Evolutionary conservation across 805 yeast genomes (phyloP).

Genomic region (Cyberlindnera xishuangbannaensis): DNA sequence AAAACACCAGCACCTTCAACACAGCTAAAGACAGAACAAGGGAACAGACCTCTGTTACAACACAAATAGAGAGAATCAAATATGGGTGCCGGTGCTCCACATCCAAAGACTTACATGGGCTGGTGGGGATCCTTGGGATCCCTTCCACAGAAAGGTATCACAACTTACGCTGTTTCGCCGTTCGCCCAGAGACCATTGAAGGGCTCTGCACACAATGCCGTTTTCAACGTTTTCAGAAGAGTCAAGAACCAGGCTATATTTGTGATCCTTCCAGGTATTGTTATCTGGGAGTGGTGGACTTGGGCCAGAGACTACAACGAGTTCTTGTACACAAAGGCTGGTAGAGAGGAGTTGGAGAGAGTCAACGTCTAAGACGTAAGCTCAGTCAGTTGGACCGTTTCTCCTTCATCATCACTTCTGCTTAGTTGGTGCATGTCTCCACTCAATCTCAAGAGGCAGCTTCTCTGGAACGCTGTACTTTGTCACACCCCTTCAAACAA

Average conservation of each 20-base stretch:
- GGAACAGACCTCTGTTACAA: too few species aligned
- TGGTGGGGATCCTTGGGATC: constrained; percentile 96
- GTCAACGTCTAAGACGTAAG: constrained; percentile 37
- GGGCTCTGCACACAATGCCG: constrained; percentile 77
- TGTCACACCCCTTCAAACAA: too few species aligned
- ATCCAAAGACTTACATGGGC: constrained; percentile 80
- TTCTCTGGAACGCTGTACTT: too few species aligned
- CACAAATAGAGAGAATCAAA: too few species aligned
- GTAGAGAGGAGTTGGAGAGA: constrained; percentile 88
- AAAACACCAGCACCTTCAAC: constrained; percentile 4
- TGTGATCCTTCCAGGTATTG: constrained; percentile 68
- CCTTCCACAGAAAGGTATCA: constrained; percentile 81
- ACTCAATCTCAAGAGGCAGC: too few species aligned
- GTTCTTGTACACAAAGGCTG: constrained; percentile 94
- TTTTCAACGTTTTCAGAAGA: constrained; percentile 94
- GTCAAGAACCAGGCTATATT: constrained; percentile 77
- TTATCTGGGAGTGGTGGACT: constrained; percentile 85
- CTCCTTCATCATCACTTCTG: too few species aligned
- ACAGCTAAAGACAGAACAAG: too few species aligned
- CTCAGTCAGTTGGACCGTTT: too few species aligned
- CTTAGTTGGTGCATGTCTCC: too few species aligned
- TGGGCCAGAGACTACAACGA: constrained; percentile 86
- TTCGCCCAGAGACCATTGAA: constrained; percentile 89
- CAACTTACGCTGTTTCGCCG: constrained; percentile 88
- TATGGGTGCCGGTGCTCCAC: constrained; percentile 62